A percentile compares a stretch with the other conserved stretches of the same genome.
phyloP scores from a whole-genome alignment of 1,284 basidiomycete species.

The Ganoderma boninense region DNA sequence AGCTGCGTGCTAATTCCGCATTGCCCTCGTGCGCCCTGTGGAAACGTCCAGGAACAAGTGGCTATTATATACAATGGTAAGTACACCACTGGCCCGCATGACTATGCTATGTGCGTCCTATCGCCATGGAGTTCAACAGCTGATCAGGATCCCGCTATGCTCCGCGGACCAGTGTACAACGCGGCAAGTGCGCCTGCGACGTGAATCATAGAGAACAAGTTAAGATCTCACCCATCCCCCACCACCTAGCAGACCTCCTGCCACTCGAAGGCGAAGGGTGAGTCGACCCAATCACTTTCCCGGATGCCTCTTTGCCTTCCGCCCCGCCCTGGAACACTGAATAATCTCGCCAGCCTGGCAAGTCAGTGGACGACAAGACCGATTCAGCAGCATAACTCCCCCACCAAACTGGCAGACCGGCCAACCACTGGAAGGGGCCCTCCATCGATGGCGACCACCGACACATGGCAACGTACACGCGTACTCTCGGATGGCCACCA shows the following conservation, averaged over 20 bases:
- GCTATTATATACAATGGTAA: not conserved
- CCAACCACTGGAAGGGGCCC: no score
- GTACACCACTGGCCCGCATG: not conserved
- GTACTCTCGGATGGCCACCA: no score
- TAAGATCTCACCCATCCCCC: not conserved
- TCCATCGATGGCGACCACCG: not conserved
- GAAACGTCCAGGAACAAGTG: not conserved
- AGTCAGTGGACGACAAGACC: no score
- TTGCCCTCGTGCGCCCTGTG: not conserved
- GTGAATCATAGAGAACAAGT: not conserved
- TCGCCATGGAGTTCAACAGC: not conserved
- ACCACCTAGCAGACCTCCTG: not conserved
- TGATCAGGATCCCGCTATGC: not conserved
- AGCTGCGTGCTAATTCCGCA: not conserved
- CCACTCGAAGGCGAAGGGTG: not conserved
- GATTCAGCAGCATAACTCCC: no score
- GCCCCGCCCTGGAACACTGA: no score
- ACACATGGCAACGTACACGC: no score
- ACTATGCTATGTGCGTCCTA: no score
- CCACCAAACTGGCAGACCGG: no score
- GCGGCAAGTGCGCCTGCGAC: not conserved
- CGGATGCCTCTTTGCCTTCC: no score
- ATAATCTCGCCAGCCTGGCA: no score
- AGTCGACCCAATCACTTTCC: not conserved
- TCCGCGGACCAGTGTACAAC: constrained; percentile 1